Base-by-base conservation (phyloP, 2,329 filamentous ascomycete genomes). In the Fusarium sp. region DNA sequence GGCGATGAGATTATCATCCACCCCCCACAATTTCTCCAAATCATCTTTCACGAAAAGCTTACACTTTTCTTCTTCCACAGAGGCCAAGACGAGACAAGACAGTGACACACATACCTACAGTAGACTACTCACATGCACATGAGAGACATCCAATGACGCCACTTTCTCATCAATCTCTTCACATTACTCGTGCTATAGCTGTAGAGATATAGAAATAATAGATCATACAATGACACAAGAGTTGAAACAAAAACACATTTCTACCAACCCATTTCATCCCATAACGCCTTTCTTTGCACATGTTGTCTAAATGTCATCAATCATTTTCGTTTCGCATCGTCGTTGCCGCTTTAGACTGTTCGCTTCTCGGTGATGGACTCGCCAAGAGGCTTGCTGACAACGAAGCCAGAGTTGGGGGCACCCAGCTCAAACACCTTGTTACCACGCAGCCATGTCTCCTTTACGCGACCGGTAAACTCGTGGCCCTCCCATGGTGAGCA, bases 401-500 rank as follows among this genome's bases (percentile, higher is more conserved):
- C 81, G 63, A 90, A 88, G 3, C 88, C 86, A 7, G 75, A 79
- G 34, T 85, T 80, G 7, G 58, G 73, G 0, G 83, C 86, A n/a
- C 88, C 89, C 31, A 92, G 84, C 67, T 88, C 86, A 78, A 91
- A 97, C n/a, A 97, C 86, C 77, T 87, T 90, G 69, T 82, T 83
- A 0, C 94, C 94, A 9, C 94, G 85, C 66, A 98, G 77, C 92
- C 93, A 97, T 10, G 94, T 97, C 85, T 97, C 93, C 62, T 82
- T 84, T 13, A 97, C 94, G 62, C 93, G 88, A 2, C 94, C 94
- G 48, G 85, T 87, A 74, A 98, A 90, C 31, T 83, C 85, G 79
- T 91, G 91, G 21, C 93, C 93, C 78, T 97, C 91, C 85, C 97
- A 98, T 0, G 94, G 94, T 59, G 91, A 94, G 83, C 93, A 94